These are phyloP conservation scores for Chlamydomonas urium DNA, from an alignment of 139 green algal genomes.

Conservation along the genomic window DNA sequence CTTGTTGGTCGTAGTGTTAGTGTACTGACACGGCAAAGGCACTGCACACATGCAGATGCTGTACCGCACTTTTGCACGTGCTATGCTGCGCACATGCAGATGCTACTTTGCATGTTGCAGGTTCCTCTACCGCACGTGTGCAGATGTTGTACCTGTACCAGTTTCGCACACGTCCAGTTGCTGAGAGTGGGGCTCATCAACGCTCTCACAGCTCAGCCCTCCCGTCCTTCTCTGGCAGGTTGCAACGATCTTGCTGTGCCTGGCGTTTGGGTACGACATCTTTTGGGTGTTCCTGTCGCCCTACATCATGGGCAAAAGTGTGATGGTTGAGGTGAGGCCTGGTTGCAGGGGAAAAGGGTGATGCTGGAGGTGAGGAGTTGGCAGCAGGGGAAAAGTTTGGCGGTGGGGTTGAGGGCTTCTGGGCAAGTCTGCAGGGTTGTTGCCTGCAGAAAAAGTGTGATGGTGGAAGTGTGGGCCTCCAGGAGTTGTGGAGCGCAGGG, in stretches of 20 bases:
- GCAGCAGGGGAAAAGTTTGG: background rate
- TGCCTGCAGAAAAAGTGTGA: background rate
- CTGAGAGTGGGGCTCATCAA: background rate
- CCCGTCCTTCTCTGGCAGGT: slow-evolving; percentile 26
- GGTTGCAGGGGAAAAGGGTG: slow-evolving; percentile 6
- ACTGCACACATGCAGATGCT: background rate
- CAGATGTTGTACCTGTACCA: background rate
- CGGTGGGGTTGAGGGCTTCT: background rate
- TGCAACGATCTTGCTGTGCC: slow-evolving; percentile 69
- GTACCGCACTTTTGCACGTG: background rate
- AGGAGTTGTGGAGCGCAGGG: too few species aligned
- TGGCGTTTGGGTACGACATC: slow-evolving; percentile 78
- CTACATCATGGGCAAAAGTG: slow-evolving; percentile 58
- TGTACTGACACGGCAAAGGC: background rate
- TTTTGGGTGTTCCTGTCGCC: slow-evolving; percentile 96
- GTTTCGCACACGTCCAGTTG: too few species aligned
- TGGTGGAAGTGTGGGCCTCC: background rate
- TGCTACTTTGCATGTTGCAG: background rate
- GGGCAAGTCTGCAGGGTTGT: too few species aligned
- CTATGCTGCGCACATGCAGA: background rate
- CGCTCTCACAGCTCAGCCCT: background rate
- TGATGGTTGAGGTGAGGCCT: slow-evolving; percentile 78
- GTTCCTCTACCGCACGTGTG: background rate
- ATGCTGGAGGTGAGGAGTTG: background rate
- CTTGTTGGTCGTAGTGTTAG: background rate